Evolutionary conservation across 768 basidiomycete genomes (phyloP).

Genomic region (Saitozyma sp.): DNA sequence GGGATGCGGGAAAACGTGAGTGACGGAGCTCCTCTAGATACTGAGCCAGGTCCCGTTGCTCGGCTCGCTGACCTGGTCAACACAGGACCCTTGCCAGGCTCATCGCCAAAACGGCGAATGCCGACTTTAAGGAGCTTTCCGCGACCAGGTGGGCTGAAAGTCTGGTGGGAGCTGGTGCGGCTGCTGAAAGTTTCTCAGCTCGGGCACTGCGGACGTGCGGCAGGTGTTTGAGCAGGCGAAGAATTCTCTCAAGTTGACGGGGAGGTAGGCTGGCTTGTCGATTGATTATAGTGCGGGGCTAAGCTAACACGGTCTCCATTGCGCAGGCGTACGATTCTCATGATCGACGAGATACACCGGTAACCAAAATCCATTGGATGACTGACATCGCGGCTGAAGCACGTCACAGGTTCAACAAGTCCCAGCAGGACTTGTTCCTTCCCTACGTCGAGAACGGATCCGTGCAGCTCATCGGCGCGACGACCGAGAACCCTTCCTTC

Average conservation of each 20-base stretch:
- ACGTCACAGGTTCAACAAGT: conserved; percentile 30
- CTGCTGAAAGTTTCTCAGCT: conserved; percentile 37
- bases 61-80: conserved; percentile 5
- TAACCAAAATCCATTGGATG: conserved; percentile 58
- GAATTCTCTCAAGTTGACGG: conserved; percentile 63
- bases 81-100: conserved; percentile 66
- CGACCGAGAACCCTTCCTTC: conserved; percentile 88
- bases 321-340: conserved; percentile 68
- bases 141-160: conserved; percentile 58
- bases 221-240: conserved; percentile 76
- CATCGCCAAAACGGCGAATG: conserved; percentile 63
- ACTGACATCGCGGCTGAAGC: background rate
- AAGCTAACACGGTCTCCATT: conserved; percentile 4
- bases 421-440: conserved; percentile 69
- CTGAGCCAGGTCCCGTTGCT: background rate
- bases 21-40: background rate
- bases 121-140: conserved; percentile 72
- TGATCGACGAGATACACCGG: conserved; percentile 81
- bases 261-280: conserved; percentile 52
- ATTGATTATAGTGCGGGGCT: background rate
- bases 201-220: conserved; percentile 66
- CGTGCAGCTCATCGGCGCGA: conserved; percentile 78
- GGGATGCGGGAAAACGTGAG: conserved; percentile 52
- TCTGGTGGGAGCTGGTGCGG: too few species aligned
- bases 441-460: conserved; percentile 77